Conservation (phyloP, 352 stramenopile genomes). For the Phytopythium mirpurense region DNA sequence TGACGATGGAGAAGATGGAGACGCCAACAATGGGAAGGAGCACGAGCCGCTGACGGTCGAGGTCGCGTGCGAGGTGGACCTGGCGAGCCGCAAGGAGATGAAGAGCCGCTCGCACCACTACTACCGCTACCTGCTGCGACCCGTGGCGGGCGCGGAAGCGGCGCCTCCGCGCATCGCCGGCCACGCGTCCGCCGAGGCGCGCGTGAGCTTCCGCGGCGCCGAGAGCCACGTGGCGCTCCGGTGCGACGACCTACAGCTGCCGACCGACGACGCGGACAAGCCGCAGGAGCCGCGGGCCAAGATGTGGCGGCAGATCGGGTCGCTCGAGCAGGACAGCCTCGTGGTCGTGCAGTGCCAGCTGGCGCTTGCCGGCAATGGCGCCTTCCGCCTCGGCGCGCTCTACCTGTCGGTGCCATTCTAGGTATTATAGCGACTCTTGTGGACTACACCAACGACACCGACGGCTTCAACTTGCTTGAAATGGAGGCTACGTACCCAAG, state of each 20-base stretch:
- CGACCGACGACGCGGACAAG: constrained; percentile 8
- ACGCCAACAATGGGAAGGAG: constrained; percentile 12
- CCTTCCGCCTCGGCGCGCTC: constrained; percentile 40
- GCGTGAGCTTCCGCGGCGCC: constrained; percentile 22
- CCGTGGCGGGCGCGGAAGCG: neutral
- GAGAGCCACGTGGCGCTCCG: constrained; percentile 20
- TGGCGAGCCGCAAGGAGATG: constrained; percentile 40
- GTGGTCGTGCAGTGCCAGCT: constrained; percentile 78
- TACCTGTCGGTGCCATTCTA: constrained; percentile 60
- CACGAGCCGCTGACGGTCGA: constrained; percentile 13
- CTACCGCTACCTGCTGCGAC: constrained; percentile 45
- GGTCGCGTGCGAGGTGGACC: constrained; percentile 39
- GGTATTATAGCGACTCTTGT: too few species aligned
- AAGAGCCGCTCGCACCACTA: constrained; percentile 53
- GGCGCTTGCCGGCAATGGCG: constrained; percentile 11
- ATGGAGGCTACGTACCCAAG: too few species aligned
- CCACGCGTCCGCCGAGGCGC: constrained; percentile 29
- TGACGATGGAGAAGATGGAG: constrained; percentile 19
- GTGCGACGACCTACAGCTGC: constrained; percentile 41
- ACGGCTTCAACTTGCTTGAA: too few species aligned
- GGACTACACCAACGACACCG: too few species aligned
- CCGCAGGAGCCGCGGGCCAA: too few species aligned
- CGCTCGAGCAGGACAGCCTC: constrained; percentile 49
- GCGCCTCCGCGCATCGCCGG: constrained; percentile 18
- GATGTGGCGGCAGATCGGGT: constrained; percentile 73